Conservation (phyloP, 2,329 filamentous ascomycete species). For the Pyricularia sp. region DNA sequence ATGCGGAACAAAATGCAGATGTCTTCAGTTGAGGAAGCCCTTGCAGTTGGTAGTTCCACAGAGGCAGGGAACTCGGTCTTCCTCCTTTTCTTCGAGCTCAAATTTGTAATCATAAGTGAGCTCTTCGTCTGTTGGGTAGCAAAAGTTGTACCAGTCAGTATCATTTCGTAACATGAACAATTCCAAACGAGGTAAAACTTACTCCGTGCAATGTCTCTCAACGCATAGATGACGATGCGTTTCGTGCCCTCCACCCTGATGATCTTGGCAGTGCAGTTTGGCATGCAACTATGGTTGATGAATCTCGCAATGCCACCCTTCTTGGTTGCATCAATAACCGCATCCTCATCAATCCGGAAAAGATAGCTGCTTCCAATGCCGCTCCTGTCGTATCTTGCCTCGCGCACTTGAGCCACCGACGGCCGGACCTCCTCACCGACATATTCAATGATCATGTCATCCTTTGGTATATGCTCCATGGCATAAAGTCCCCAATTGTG, state of each 20-base stretch:
- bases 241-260: conserved; percentile 98
- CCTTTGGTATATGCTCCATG: conserved; percentile 92
- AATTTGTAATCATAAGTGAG: conserved; percentile 99
- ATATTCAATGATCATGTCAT: conserved; percentile 99
- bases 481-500: conserved; percentile 98
- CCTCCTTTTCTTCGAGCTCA: conserved; percentile 88
- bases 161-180: not conserved
- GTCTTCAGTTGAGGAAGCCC: conserved; percentile 84
- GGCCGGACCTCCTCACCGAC: conserved; percentile 96
- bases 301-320: conserved; percentile 96
- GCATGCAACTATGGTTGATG: conserved; percentile 97
- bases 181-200: conserved; percentile 32
- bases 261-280: conserved; percentile 98
- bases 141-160: conserved; percentile 5
- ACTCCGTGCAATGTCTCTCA: conserved; percentile 93
- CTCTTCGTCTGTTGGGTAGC: conserved; percentile 67
- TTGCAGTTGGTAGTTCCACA: conserved; percentile 96
- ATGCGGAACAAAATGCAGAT: not conserved
- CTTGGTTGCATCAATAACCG: conserved; percentile 96
- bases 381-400: conserved; percentile 86
- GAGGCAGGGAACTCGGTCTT: conserved; percentile 93
- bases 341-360: conserved; percentile 96
- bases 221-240: conserved; percentile 95
- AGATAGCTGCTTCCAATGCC: conserved; percentile 96
- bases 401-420: conserved; percentile 92